Evolutionary conservation across 2,329 filamentous ascomycete genomes (phyloP).

Genomic region (Decorospora gaudefroyi): DNA sequence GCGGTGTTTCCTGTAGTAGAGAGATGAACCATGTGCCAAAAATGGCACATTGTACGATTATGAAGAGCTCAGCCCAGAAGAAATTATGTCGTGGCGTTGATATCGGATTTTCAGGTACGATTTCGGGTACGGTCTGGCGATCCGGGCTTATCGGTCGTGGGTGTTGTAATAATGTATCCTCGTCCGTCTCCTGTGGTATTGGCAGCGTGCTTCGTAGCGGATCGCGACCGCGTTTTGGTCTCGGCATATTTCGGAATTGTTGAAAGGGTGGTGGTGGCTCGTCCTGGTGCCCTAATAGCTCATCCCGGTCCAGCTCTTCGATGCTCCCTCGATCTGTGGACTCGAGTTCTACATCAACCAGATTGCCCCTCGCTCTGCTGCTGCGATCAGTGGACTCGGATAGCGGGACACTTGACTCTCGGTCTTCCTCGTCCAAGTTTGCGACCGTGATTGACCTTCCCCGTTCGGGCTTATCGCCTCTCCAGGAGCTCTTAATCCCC

Average conservation of each 20-base stretch:
- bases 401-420: constrained; percentile 49
- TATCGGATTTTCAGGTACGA: constrained; percentile 57
- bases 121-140: constrained; percentile 60
- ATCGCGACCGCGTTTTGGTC: constrained; percentile 47
- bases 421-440: constrained; percentile 42
- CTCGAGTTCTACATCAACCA: constrained; percentile 88
- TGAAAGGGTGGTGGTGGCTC: constrained; percentile 62
- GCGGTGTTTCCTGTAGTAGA: constrained; percentile 81
- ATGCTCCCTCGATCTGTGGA: constrained; percentile 58
- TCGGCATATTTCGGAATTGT: constrained; percentile 57
- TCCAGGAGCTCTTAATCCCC: constrained; percentile 63
- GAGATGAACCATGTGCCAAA: constrained; percentile 88
- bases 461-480: constrained; percentile 52
- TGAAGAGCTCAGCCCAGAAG: constrained; percentile 89
- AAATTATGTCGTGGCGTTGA: constrained; percentile 68
- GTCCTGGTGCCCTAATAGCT: constrained; percentile 49
- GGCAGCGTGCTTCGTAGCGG: constrained; percentile 48
- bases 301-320: constrained; percentile 47
- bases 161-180: constrained; percentile 53
- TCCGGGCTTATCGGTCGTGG: constrained; percentile 55
- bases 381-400: constrained; percentile 52
- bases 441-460: constrained; percentile 46
- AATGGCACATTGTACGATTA: constrained; percentile 81
- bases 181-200: constrained; percentile 58
- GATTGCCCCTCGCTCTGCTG: constrained; percentile 64